These are phyloP conservation scores for Trypanosoma lewisi DNA, from an alignment of 208 protist genomes.

Conservation along the genomic window DNA sequence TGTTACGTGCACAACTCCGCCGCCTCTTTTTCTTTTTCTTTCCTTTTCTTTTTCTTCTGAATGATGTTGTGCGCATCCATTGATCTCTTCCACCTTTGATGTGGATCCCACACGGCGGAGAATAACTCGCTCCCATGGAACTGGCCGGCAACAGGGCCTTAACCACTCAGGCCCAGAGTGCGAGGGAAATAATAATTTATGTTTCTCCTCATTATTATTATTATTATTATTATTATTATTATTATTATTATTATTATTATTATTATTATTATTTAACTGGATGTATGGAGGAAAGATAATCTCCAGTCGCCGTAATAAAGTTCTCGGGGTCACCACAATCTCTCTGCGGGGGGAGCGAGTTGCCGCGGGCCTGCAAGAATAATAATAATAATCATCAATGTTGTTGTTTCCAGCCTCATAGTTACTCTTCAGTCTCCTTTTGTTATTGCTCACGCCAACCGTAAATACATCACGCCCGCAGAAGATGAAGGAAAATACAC, in stretches of 20 bases:
- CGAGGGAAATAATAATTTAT: not conserved
- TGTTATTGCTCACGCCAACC: no score
- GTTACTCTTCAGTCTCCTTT: no score
- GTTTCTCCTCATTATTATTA: not conserved
- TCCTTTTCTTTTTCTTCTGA: not conserved
- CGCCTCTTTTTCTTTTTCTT: no score
- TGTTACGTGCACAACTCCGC: not conserved
- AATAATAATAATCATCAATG: no score
- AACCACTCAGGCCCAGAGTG: not conserved
- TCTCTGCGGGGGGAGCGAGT: not conserved
- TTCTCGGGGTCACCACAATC: constrained; percentile 16
- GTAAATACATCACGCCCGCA: no score
- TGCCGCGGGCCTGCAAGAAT: no score
- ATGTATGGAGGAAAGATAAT: constrained; percentile 14
- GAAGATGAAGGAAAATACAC: no score
- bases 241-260: no score
- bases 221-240: no score
- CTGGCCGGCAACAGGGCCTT: constrained; percentile 14
- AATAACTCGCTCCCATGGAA: constrained; percentile 19
- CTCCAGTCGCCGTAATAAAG: constrained; percentile 15
- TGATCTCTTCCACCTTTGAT: not conserved
- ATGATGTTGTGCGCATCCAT: no score
- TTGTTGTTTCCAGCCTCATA: no score
- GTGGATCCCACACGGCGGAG: not conserved
- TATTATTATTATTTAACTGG: no score